Percentiles rank a stretch among this genome's conserved stretches.
Evolutionary conservation across 2,329 filamentous ascomycete genomes (phyloP).

Genomic region (Dactylellina leptospora): DNA sequence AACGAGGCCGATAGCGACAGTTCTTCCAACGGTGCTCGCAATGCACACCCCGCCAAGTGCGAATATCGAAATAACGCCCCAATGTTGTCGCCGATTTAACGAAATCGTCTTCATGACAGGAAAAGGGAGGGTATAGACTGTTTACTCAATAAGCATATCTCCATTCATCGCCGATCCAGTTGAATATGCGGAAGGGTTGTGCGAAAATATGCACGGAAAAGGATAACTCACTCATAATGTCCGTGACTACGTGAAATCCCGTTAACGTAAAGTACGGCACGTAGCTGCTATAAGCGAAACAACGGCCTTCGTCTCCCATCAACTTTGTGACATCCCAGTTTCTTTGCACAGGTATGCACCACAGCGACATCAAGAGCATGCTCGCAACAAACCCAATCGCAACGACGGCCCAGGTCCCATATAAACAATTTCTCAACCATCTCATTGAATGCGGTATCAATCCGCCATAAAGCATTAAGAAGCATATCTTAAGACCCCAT

Average conservation of each 20-base stretch:
- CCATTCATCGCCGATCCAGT: too few species aligned
- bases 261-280: conserved; percentile 44
- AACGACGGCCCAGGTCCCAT: conserved; percentile 40
- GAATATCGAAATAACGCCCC: conserved; percentile 49
- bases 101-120: conserved; percentile 34
- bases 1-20: conserved; percentile 30
- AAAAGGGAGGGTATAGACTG: conserved; percentile 44
- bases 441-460: conserved; percentile 40
- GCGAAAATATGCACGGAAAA: neutral
- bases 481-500: conserved; percentile 46
- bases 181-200: too few species aligned
- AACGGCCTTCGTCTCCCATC: conserved; percentile 30
- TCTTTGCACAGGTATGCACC: conserved; percentile 36
- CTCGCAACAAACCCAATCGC: conserved; percentile 31
- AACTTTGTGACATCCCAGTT: conserved; percentile 49
- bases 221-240: conserved; percentile 37
- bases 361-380: conserved; percentile 41
- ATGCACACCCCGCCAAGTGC: conserved; percentile 48
- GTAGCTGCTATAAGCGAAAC: conserved; percentile 48
- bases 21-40: conserved; percentile 42
- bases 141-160: neutral
- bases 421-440: conserved; percentile 42
- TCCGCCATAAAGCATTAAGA: conserved; percentile 35
- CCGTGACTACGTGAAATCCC: conserved; percentile 36
- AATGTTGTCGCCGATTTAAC: conserved; percentile 39